Conservation (phyloP, 1,284 basidiomycete genomes). For the Pseudozyma thailandica region DNA sequence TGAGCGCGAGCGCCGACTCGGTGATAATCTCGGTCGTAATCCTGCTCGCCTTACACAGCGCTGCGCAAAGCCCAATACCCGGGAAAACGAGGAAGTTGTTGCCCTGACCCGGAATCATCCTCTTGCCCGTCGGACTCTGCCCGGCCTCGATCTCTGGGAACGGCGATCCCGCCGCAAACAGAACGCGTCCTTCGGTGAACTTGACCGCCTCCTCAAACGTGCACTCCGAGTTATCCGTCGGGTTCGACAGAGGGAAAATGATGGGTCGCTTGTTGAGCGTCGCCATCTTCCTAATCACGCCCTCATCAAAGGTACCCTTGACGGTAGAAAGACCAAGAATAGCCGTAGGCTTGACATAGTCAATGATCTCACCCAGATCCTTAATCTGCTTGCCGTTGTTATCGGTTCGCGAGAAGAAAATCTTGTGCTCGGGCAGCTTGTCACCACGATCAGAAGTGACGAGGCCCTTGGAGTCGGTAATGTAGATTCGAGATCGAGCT, state of each 20-base stretch:
- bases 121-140: constrained; percentile 72
- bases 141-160: constrained; percentile 75
- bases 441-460: constrained; percentile 64
- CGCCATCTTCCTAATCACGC: constrained; percentile 84
- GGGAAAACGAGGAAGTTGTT: constrained; percentile 77
- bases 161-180: constrained; percentile 91
- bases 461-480: constrained; percentile 66
- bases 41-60: constrained; percentile 76
- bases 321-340: constrained; percentile 90
- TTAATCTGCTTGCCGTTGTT: constrained; percentile 62
- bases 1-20: constrained; percentile 76
- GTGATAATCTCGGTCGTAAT: constrained; percentile 81
- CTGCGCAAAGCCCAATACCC: constrained; percentile 62
- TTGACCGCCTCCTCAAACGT: constrained; percentile 83
- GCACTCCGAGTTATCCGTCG: constrained; percentile 80
- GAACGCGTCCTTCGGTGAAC: constrained; percentile 74
- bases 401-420: constrained; percentile 63
- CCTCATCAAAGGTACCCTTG: constrained; percentile 81
- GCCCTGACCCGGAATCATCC: constrained; percentile 84
- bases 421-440: constrained; percentile 61
- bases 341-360: constrained; percentile 88
- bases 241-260: constrained; percentile 96
- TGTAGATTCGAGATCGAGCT: constrained; percentile 62
- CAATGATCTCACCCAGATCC: constrained; percentile 79
- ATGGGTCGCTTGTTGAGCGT: constrained; percentile 85